These are phyloP conservation scores for Aspergillus sclerotialis DNA, from an alignment of 2,329 filamentous ascomycete genomes.

Conservation along the genomic window DNA sequence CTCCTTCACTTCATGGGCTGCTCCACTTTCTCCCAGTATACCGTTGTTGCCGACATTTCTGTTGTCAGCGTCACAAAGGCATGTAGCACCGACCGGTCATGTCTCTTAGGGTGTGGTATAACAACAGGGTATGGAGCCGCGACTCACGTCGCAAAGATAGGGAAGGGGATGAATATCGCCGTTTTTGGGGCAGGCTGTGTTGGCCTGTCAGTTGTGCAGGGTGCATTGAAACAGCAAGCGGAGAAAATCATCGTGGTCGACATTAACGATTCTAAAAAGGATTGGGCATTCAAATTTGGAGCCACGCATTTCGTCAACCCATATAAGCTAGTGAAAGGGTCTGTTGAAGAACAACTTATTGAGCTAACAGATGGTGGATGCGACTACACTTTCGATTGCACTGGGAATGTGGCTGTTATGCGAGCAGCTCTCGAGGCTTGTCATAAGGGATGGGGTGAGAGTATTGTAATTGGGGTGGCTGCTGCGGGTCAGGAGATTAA, in stretches of 20 bases:
- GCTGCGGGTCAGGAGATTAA: slow-evolving; percentile 93
- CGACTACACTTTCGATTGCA: slow-evolving; percentile 99
- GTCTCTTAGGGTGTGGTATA: slow-evolving; percentile 94
- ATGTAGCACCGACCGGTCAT: slow-evolving; percentile 92
- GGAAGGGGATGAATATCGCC: slow-evolving; percentile 82
- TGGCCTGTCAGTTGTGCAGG: slow-evolving; percentile 90
- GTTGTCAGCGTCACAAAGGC: slow-evolving; percentile 87
- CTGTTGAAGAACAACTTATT: slow-evolving; percentile 83
- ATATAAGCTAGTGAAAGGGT: slow-evolving; percentile 64
- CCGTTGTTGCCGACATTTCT: slow-evolving; percentile 96
- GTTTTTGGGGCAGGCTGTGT: slow-evolving; percentile 96
- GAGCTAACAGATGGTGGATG: slow-evolving; percentile 98
- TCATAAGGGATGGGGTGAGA: slow-evolving; percentile 99
- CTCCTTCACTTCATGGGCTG: slow-evolving; percentile 99
- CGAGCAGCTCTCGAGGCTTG: slow-evolving; percentile 90
- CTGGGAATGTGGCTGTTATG: slow-evolving; percentile 95
- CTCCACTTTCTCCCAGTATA: slow-evolving; percentile 98
- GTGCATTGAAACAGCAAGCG: slow-evolving; percentile 77
- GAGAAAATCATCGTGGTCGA: slow-evolving; percentile 58
- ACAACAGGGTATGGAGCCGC: slow-evolving; percentile 97
- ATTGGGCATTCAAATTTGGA: slow-evolving; percentile 89
- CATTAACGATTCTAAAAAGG: slow-evolving; percentile 84
- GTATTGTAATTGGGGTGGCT: slow-evolving; percentile 94
- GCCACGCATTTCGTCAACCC: slow-evolving; percentile 97
- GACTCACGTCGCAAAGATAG: slow-evolving; percentile 83